Conservation (phyloP, 768 basidiomycete species). For the Lactifluus rugatus region DNA sequence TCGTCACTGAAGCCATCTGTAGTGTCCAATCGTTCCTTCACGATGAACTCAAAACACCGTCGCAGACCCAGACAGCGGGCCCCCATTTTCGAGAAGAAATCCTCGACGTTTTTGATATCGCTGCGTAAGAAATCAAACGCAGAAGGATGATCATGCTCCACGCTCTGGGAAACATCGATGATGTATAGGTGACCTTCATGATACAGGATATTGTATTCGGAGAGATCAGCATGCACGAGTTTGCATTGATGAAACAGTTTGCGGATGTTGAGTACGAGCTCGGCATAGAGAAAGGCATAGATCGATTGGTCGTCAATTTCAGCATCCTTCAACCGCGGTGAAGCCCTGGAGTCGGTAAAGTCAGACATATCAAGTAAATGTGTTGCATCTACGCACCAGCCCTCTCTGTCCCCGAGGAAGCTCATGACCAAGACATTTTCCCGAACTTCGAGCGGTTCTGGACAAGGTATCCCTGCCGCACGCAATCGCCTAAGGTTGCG, state of each 20-base stretch:
- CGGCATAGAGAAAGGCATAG: constrained; percentile 56
- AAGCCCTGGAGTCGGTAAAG: constrained; percentile 48
- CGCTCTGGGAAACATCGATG: constrained; percentile 98
- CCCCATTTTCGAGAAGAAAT: constrained; percentile 75
- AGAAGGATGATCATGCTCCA: constrained; percentile 94
- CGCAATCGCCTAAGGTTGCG: constrained; percentile 82
- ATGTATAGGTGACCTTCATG: constrained; percentile 76
- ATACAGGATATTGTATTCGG: constrained; percentile 95
- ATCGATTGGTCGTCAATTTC: constrained; percentile 37
- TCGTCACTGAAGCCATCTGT: constrained; percentile 11
- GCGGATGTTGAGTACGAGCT: constrained; percentile 71
- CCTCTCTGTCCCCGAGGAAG: constrained; percentile 73
- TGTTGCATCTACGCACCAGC: constrained; percentile 49
- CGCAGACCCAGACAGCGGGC: constrained; percentile 70
- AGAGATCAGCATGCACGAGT: constrained; percentile 95
- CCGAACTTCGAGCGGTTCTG: constrained; percentile 84
- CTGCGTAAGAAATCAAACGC: constrained; percentile 93
- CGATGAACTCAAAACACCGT: constrained; percentile 84
- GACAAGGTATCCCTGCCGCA: constrained; percentile 76
- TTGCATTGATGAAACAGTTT: constrained; percentile 84
- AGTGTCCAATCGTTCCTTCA: constrained; percentile 38
- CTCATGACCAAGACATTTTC: constrained; percentile 97
- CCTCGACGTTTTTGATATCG: constrained; percentile 88
- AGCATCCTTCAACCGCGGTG: constrained; percentile 91
- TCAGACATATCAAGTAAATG: constrained; percentile 1